These are phyloP conservation scores for Diplodia corticola DNA, from an alignment of 2,329 filamentous ascomycete species.

Conservation along the genomic window DNA sequence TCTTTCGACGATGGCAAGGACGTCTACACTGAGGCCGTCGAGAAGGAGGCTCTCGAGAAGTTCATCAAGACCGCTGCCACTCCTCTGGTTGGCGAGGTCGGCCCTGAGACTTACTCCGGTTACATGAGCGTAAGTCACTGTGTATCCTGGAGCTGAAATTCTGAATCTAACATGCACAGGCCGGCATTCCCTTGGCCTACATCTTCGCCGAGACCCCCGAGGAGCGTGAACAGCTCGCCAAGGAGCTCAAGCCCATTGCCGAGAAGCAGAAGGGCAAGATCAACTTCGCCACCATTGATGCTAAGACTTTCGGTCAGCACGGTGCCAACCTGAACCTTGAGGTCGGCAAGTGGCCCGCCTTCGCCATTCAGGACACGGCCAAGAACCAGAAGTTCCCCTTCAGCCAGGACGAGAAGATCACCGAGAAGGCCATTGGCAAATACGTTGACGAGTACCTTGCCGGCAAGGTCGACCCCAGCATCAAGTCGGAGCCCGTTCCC, in stretches of 20 bases:
- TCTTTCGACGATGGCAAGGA: conserved; percentile 95
- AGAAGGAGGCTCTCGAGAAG: conserved; percentile 72
- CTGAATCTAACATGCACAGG: conserved; percentile 41
- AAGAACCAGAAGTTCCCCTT: conserved; percentile 98
- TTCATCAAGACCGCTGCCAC: conserved; percentile 86
- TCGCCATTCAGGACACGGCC: conserved; percentile 91
- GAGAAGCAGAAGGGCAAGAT: conserved; percentile 90
- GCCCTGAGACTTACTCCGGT: conserved; percentile 90
- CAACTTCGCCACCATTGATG: conserved; percentile 98
- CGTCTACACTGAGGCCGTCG: conserved; percentile 78
- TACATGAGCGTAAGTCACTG: conserved; percentile 74
- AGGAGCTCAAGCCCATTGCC: conserved; percentile 79
- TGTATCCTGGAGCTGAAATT: neutral
- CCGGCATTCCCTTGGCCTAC: conserved; percentile 91
- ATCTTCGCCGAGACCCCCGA: conserved; percentile 93
- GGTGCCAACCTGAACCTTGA: conserved; percentile 96
- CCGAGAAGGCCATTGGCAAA: conserved; percentile 67
- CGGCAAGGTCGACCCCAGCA: conserved; percentile 90
- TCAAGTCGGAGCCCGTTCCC: conserved; percentile 97
- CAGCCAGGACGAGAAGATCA: conserved; percentile 79
- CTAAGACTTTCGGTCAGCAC: conserved; percentile 90
- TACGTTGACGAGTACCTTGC: conserved; percentile 84
- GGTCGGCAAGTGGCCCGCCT: conserved; percentile 91
- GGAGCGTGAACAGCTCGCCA: conserved; percentile 78
- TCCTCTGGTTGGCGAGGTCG: conserved; percentile 91